phyloP scores from a whole-genome alignment of 208 protist species.

The Acanthamoeba triangularis region DNA sequence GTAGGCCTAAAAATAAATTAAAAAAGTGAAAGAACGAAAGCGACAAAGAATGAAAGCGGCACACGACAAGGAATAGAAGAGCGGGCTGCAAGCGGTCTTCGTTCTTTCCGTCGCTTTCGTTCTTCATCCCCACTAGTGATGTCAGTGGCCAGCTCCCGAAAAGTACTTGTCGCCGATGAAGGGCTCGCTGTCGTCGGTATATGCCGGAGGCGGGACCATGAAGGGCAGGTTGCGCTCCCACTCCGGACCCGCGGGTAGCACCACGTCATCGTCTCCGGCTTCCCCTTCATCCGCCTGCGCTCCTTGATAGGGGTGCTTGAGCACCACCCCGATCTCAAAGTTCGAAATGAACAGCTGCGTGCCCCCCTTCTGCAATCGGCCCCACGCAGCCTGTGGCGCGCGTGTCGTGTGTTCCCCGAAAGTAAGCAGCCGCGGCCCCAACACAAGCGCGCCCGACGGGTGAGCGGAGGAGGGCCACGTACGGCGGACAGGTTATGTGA shows the following conservation, averaged over 20 bases:
- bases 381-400: constrained; percentile 69
- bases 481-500: constrained; percentile 80
- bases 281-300: background rate
- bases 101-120: too few species aligned
- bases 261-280: background rate
- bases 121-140: too few species aligned
- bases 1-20: too few species aligned
- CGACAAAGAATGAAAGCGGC: too few species aligned
- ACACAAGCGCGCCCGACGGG: background rate
- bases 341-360: constrained; percentile 77
- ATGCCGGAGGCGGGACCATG: constrained; percentile 1
- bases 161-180: constrained; percentile 1
- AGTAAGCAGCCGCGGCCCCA: background rate
- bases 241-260: background rate
- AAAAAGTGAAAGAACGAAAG: too few species aligned
- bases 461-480: background rate
- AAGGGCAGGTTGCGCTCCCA: constrained; percentile 21
- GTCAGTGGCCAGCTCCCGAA: too few species aligned
- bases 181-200: background rate
- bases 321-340: constrained; percentile 81
- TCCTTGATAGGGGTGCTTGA: constrained; percentile 40
- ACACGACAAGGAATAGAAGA: too few species aligned
- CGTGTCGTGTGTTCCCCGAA: too few species aligned
- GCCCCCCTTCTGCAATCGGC: constrained; percentile 74
- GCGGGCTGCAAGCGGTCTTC: too few species aligned